Evolutionary conservation across 305 asterid species (phyloP).

Genomic region (Ruellia speciosa): DNA sequence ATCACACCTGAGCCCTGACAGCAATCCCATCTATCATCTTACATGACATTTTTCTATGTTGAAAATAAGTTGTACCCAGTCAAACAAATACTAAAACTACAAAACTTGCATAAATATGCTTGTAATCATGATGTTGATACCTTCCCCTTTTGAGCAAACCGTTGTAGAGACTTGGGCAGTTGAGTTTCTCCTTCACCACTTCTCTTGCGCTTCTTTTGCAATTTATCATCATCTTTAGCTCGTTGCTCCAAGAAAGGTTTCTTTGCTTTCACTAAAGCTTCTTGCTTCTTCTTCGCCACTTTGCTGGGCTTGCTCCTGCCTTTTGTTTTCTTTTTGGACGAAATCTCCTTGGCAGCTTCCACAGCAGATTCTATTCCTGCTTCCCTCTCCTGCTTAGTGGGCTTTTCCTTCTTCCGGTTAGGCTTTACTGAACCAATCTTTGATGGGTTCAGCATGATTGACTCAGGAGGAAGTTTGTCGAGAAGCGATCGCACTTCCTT

Average conservation of each 20-base stretch:
- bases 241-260: conserved; percentile 47
- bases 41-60: background rate
- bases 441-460: conserved; percentile 84
- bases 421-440: conserved; percentile 72
- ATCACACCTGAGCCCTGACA: too few relatives aligned
- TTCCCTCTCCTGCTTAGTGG: conserved; percentile 42
- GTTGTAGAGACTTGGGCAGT: conserved; percentile 51
- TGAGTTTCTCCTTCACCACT: conserved; percentile 30
- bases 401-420: conserved; percentile 41
- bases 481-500: conserved; percentile 78
- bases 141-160: conserved; percentile 50
- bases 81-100: too few relatives aligned
- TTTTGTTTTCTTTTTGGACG: conserved; percentile 70
- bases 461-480: conserved; percentile 88
- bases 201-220: conserved; percentile 47
- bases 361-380: conserved; percentile 60
- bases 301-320: conserved; percentile 85
- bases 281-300: conserved; percentile 62
- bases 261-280: conserved; percentile 57
- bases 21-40: background rate
- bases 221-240: conserved; percentile 24
- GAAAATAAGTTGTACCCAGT: background rate
- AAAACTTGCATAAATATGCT: too few relatives aligned
- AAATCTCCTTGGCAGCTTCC: conserved; percentile 43
- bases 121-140: background rate